Conservation (phyloP, 1,284 basidiomycete species). For the Ganoderma lucidum region DNA sequence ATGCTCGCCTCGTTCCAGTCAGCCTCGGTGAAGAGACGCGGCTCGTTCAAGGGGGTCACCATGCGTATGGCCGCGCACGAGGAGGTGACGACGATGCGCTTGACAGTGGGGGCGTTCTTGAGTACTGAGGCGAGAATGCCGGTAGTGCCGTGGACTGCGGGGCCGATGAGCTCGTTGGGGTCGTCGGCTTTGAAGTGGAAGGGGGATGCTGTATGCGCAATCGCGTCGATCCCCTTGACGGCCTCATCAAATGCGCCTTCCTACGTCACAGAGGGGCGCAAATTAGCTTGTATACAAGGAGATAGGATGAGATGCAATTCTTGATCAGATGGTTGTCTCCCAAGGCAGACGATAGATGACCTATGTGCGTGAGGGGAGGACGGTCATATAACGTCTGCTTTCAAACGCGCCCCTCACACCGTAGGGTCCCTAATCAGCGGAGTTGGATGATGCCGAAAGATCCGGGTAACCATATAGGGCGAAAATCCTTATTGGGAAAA, state of each 20-base stretch:
- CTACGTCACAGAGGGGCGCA: constrained; percentile 23
- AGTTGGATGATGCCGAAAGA: too few species aligned
- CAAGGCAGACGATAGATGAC: too few species aligned
- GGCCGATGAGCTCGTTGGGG: constrained; percentile 43
- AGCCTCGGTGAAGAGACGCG: constrained; percentile 45
- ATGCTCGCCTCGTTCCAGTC: constrained; percentile 73
- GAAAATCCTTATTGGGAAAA: too few species aligned
- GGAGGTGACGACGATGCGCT: constrained; percentile 72
- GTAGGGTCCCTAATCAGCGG: too few species aligned
- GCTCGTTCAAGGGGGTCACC: constrained; percentile 2
- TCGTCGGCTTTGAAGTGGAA: constrained; percentile 44
- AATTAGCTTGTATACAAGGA: background rate
- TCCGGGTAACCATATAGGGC: too few species aligned
- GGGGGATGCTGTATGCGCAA: constrained; percentile 56
- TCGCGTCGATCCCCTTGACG: constrained; percentile 51
- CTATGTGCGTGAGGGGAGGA: too few species aligned
- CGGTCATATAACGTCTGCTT: too few species aligned
- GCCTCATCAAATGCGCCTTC: constrained; percentile 51
- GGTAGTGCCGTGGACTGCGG: constrained; percentile 40
- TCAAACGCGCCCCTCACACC: too few species aligned
- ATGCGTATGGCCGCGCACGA: constrained; percentile 55
- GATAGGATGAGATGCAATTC: background rate
- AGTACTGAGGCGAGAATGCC: constrained; percentile 28
- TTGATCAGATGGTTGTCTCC: background rate
- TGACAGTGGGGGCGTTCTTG: constrained; percentile 51